Percentiles rank a stretch among this genome's conserved stretches.
These are phyloP conservation scores for Thelonectria blattea DNA, from an alignment of 2,329 filamentous ascomycete genomes.

Conservation along the genomic window DNA sequence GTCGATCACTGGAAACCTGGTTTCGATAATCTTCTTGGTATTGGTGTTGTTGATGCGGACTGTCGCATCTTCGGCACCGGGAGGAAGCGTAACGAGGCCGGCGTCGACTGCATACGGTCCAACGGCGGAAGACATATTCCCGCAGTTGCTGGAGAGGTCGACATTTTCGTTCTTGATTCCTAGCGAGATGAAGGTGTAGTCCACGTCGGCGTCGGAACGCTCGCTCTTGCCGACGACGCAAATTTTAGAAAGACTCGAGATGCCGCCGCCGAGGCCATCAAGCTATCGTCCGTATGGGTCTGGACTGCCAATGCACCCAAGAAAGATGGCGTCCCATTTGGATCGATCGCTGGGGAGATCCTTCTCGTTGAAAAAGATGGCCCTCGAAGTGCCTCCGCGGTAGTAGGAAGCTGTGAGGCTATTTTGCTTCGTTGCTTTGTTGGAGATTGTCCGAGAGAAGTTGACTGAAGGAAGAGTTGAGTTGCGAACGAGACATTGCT, in stretches of 20 bases:
- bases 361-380: slow-evolving; percentile 50
- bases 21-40: slow-evolving; percentile 64
- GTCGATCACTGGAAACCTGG: slow-evolving; percentile 56
- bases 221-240: slow-evolving; percentile 63
- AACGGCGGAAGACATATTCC: slow-evolving; percentile 69
- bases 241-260: slow-evolving; percentile 71
- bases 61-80: slow-evolving; percentile 40
- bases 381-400: slow-evolving; percentile 68
- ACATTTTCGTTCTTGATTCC: slow-evolving; percentile 63
- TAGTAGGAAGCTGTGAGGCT: slow-evolving; percentile 63
- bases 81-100: slow-evolving; percentile 51
- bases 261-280: slow-evolving; percentile 70
- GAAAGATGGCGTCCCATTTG: slow-evolving; percentile 53
- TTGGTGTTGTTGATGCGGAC: slow-evolving; percentile 72
- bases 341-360: slow-evolving; percentile 16
- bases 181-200: slow-evolving; percentile 67
- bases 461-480: not conserved
- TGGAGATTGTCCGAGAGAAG: not conserved
- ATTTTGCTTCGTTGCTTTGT: slow-evolving; percentile 13
- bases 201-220: slow-evolving; percentile 25
- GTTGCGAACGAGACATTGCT: not conserved
- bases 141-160: slow-evolving; percentile 71
- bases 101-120: slow-evolving; percentile 68
- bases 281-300: slow-evolving; percentile 72
- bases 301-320: slow-evolving; percentile 64